These are phyloP conservation scores for Amorphotheca resinae DNA, from an alignment of 495 filamentous ascomycete genomes.

Conservation along the genomic window DNA sequence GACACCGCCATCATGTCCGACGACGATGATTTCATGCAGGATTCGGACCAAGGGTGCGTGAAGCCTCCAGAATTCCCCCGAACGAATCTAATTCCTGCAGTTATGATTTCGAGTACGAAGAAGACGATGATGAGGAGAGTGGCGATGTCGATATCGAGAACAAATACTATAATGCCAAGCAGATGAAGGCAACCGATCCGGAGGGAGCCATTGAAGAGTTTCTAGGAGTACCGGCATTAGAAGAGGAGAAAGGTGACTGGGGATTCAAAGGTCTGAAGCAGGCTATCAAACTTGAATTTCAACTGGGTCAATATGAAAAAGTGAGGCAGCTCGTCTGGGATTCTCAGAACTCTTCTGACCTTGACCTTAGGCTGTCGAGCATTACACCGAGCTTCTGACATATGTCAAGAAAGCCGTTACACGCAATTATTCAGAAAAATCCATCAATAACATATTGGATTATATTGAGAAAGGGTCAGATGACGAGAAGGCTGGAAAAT, in stretches of 20 bases:
- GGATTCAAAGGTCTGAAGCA: constrained; percentile 98
- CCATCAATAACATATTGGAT: constrained; percentile 98
- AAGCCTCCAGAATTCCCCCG: background rate
- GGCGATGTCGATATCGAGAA: constrained; percentile 95
- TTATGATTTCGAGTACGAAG: constrained; percentile 95
- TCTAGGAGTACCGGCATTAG: constrained; percentile 67
- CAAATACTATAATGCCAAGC: constrained; percentile 99
- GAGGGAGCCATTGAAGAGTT: constrained; percentile 89
- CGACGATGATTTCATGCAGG: constrained; percentile 95
- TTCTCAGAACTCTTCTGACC: constrained; percentile 6
- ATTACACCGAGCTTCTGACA: constrained; percentile 88
- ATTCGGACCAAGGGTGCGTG: constrained; percentile 71
- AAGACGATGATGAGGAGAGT: constrained; percentile 76
- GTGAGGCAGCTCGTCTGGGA: constrained; percentile 30
- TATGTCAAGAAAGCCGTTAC: constrained; percentile 97
- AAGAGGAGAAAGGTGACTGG: constrained; percentile 82
- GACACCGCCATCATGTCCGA: constrained; percentile 59
- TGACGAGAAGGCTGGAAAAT: constrained; percentile 62
- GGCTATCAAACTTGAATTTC: constrained; percentile 94
- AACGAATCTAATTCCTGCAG: constrained; percentile 28
- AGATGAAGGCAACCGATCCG: constrained; percentile 77
- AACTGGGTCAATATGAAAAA: constrained; percentile 70
- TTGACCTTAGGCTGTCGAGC: constrained; percentile 68
- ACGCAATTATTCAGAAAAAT: constrained; percentile 97
- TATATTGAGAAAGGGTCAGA: constrained; percentile 79